Evolutionary conservation across 805 yeast genomes (phyloP), one percentile per base, ranked within the genome.

Genomic region (Yamadazyma tumulicola): DNA sequence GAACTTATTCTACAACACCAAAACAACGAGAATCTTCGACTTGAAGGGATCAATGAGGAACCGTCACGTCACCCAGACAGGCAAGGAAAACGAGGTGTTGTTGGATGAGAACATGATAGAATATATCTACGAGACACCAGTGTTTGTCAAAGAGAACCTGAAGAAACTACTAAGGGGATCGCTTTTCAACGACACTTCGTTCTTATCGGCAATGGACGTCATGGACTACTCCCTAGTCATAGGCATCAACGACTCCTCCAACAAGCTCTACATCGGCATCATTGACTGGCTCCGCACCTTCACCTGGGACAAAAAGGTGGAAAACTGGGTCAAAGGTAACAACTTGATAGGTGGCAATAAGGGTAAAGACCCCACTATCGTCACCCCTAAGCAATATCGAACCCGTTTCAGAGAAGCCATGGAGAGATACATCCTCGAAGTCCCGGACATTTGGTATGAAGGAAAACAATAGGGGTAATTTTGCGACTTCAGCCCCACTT

Each of bases 81-180:
- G 98, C 5, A 81, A 79, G 51, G 96, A 84, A 43, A 88, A 93
- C 52, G 97, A 93, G 57, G 99, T 93, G 1, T 63, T 93, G 17
- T 61, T 93, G 36, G 99, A 93, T 59, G 99, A 93, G 51, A 93
- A 93, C 53, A 93, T 93, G 98, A 94, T 93, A 41, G 98, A 93
- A 54, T 93, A 87, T 54, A 91, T 94, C 39, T 93, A 87, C 52
- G 98, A 93, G 55, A 82, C 94, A 16, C 99, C 99, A 0, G 74
- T 93, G 23, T 94, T 87, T 67, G 95, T 93, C 5, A 70, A 91
- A 39, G 97, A 91, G 49, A 89, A 88, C 48, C 91, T 88, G 53
- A 93, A 93, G 54, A 81, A 85, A 48, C 61, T 88, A 24, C 58
- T 93, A 31, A 65, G 96, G 30, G 91, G 96, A 0, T 89, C 96